Evolutionary conservation across 2,329 filamentous ascomycete genomes (phyloP).

Genomic region (Sporothrix mexicana): DNA sequence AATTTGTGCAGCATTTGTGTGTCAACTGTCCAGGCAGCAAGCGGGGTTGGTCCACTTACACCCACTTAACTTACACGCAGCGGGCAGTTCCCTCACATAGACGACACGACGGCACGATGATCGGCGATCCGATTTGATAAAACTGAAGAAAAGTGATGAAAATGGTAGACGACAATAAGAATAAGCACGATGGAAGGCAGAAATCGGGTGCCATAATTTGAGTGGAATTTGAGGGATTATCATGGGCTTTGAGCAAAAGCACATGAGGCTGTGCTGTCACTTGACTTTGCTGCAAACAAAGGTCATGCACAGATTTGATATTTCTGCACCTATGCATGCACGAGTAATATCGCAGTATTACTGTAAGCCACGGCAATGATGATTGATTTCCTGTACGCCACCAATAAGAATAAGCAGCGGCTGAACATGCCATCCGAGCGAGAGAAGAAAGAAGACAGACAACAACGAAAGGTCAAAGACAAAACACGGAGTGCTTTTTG

Average conservation of each 20-base stretch:
- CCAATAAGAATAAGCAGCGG: constrained; percentile 8
- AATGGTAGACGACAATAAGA: not conserved
- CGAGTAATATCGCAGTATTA: not conserved
- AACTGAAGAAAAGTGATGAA: not conserved
- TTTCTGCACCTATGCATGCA: too few species aligned
- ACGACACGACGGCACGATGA: too few species aligned
- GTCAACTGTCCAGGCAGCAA: not conserved
- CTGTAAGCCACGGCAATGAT: not conserved
- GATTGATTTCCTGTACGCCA: not conserved
- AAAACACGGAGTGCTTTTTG: not conserved
- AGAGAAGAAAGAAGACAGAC: not conserved
- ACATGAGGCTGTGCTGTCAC: not conserved
- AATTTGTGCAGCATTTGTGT: not conserved
- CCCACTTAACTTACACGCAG: constrained; percentile 2
- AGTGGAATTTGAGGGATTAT: too few species aligned
- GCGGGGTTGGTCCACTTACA: constrained; percentile 2
- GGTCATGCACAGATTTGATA: not conserved
- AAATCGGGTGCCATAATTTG: not conserved
- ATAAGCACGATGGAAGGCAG: not conserved
- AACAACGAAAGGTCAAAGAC: not conserved
- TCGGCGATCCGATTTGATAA: not conserved
- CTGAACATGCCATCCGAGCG: constrained; percentile 9
- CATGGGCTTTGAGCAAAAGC: too few species aligned
- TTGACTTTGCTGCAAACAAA: not conserved
- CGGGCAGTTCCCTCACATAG: not conserved